Evolutionary conservation across 768 basidiomycete genomes (phyloP), one percentile per base, ranked within the genome.

Genomic region (Leccinum obscurum): DNA sequence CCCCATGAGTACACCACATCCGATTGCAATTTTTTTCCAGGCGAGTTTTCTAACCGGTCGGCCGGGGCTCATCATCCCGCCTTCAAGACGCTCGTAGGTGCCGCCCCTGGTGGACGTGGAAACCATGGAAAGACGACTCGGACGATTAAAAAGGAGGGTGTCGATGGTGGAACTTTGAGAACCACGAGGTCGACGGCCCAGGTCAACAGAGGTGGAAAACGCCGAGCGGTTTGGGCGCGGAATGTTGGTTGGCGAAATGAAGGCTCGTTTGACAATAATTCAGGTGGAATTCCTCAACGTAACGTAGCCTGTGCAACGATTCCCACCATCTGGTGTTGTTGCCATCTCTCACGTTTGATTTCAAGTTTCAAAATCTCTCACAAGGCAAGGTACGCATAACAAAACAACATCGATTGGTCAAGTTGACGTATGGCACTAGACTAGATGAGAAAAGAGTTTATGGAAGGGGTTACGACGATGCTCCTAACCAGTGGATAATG

Each of bases 21-120:
- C 87, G 7, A 90, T 70, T 3, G 81, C 83, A 57, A 90, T 81
- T 75, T 84, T 88, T 72, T 85, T 90, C 89, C 89, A 91, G 20
- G 71, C 72, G 49, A 79, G 70, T 49, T 65, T 75, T 63, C 62
- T 77, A 54, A 70, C 61, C 24, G 62, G 61, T 22, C 81, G 73
- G 46, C 73, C 71, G 1, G 84, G 81, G 5, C 86, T 85, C 72
- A 83, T 46, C 44, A 46, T 77, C 15, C 86, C 86, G 39, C 81
- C 80, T 67, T 87, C 86, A 41, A 87, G 79, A 30, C 85, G 81
- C 58, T 86, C 85, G 69, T 85, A 87, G 69, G 79, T 77, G 65
- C 70, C 74, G 62, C 68, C 80, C 39, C 78, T 73, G 9, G 83
- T 76, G 8, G 76, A 73, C 14, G 62, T 60, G 35, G 66, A 22